These are phyloP conservation scores for Acmispon strigosus DNA, from an alignment of 306 rosid genomes.

Conservation along the genomic window DNA sequence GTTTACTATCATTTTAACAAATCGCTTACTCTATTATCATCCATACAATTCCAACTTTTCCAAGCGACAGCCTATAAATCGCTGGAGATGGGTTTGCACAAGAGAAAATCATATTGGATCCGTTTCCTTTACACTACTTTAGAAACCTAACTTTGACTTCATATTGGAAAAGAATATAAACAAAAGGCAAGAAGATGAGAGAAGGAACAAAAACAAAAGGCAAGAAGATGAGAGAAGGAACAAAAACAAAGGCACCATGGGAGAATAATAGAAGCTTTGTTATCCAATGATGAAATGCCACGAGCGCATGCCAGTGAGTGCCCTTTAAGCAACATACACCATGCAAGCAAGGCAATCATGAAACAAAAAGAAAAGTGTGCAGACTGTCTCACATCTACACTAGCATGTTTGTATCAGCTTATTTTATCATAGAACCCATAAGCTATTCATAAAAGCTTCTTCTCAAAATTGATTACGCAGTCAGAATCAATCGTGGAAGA, in stretches of 20 bases:
- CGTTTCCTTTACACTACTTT: background rate
- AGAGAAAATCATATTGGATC: background rate
- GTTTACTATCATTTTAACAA: background rate
- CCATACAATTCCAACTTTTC: background rate
- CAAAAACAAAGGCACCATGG: too few species aligned
- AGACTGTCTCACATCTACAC: conserved; percentile 23
- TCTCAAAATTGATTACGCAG: too few species aligned
- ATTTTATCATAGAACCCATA: too few species aligned
- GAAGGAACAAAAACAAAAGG: too few species aligned
- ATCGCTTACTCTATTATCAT: background rate
- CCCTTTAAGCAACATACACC: background rate
- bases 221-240: background rate
- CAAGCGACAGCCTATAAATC: background rate
- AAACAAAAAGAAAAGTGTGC: background rate
- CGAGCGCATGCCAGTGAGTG: background rate
- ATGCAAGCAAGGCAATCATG: conserved; percentile 1
- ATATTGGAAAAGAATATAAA: background rate
- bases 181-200: background rate
- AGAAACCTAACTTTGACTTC: background rate
- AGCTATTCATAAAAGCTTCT: too few species aligned
- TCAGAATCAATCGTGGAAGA: too few species aligned
- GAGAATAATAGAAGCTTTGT: background rate
- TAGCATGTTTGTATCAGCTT: too few species aligned
- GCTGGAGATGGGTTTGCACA: background rate
- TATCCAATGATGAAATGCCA: background rate